These are phyloP conservation scores for Cyclocybe cylindracea DNA, from an alignment of 768 basidiomycete genomes.

Conservation along the genomic window DNA sequence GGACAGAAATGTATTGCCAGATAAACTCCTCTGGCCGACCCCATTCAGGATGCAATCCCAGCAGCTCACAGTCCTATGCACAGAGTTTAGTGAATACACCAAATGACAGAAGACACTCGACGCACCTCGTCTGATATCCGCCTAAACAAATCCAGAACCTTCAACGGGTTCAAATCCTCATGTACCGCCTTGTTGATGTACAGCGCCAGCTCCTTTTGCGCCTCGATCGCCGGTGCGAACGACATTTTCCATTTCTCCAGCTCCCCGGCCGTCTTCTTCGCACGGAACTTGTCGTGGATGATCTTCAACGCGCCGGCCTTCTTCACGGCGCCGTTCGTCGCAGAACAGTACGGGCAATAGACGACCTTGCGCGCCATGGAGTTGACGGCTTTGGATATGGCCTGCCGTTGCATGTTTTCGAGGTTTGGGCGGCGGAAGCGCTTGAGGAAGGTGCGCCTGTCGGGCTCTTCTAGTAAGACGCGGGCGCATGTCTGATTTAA, in stretches of 20 bases:
- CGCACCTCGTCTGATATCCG: slow-evolving; percentile 88
- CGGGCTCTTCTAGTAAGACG: slow-evolving; percentile 84
- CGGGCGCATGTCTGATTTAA: slow-evolving; percentile 78
- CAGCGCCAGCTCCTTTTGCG: slow-evolving; percentile 82
- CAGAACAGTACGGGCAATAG: slow-evolving; percentile 91
- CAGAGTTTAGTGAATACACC: neutral
- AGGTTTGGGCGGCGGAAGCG: slow-evolving; percentile 89
- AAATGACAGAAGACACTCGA: neutral
- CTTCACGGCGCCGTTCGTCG: slow-evolving; percentile 94
- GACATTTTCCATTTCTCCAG: slow-evolving; percentile 86
- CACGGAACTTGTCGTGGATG: slow-evolving; percentile 95
- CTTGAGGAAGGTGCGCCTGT: slow-evolving; percentile 81
- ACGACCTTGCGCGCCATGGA: slow-evolving; percentile 85
- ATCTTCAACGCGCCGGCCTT: slow-evolving; percentile 95
- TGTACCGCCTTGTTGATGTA: slow-evolving; percentile 86
- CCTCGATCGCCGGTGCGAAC: slow-evolving; percentile 79
- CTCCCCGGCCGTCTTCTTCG: slow-evolving; percentile 88
- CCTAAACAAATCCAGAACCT: slow-evolving; percentile 90
- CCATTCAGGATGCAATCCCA: slow-evolving; percentile 85
- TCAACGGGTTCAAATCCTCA: slow-evolving; percentile 94
- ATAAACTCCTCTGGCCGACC: slow-evolving; percentile 97
- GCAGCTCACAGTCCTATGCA: slow-evolving; percentile 86
- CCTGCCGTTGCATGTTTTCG: slow-evolving; percentile 89
- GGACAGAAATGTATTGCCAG: slow-evolving; percentile 99
- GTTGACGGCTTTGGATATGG: slow-evolving; percentile 83